These are phyloP conservation scores for Vitis vinifera DNA, from an alignment of 164 flowering plant genomes.

Conservation along the genomic window ASM3070453v1 NC_081820.1:5723501-5724000, in stretches of 20 bases:
- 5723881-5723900: neutral
- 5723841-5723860: neutral
- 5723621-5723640: neutral
- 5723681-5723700: too few relatives aligned
- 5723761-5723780: too few relatives aligned
- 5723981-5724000: too few relatives aligned
- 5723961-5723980: too few relatives aligned
- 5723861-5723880: neutral
- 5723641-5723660: conserved; percentile 28
- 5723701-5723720: conserved; percentile 15
- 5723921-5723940: conserved; percentile 16
- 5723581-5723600: conserved; percentile 56
- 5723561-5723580: conserved; percentile 61
- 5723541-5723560: conserved; percentile 64
- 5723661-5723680: conserved; percentile 29
- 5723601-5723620: conserved; percentile 1
- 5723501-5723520: conserved; percentile 60
- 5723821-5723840: neutral
- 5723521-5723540: conserved; percentile 44
- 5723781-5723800: neutral
- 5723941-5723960: neutral
- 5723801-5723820: neutral
- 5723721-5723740: neutral
- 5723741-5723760: neutral
- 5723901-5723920: conserved; percentile 18